Evolutionary conservation across 2,329 filamentous ascomycete genomes (phyloP).

Genomic region (Colletotrichum cordylinicola): DNA sequence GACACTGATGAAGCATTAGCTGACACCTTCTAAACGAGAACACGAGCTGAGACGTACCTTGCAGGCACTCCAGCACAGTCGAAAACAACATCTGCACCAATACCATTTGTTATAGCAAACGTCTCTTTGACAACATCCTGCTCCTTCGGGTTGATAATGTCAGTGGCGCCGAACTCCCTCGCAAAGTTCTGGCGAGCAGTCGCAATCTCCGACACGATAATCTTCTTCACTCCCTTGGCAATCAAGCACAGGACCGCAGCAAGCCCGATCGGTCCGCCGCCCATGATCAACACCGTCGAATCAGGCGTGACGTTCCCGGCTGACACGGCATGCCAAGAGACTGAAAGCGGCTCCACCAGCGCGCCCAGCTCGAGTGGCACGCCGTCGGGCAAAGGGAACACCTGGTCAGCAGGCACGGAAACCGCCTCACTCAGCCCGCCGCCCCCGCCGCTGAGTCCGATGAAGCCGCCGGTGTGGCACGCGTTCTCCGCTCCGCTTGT

Average conservation of each 20-base stretch:
- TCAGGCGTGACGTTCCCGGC: slow-evolving; percentile 36
- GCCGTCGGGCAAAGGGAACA: slow-evolving; percentile 54
- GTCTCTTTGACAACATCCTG: slow-evolving; percentile 23
- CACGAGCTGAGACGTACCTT: not conserved
- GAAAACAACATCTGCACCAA: slow-evolving; percentile 25
- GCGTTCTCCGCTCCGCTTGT: slow-evolving; percentile 38
- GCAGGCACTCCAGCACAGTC: slow-evolving; percentile 30
- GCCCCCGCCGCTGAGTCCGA: slow-evolving; percentile 45
- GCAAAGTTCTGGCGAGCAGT: slow-evolving; percentile 56
- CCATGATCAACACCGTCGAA: slow-evolving; percentile 59
- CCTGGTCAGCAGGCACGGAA: slow-evolving; percentile 50
- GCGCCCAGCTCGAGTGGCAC: slow-evolving; percentile 60
- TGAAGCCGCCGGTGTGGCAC: slow-evolving; percentile 48
- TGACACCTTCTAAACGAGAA: rapidly evolving
- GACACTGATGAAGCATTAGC: not conserved
- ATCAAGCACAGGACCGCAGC: slow-evolving; percentile 64
- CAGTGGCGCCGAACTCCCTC: slow-evolving; percentile 54
- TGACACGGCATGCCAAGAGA: slow-evolving; percentile 67
- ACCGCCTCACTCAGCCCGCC: slow-evolving; percentile 61
- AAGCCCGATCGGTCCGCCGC: slow-evolving; percentile 68
- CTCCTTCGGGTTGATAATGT: slow-evolving; percentile 19
- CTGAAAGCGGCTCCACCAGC: slow-evolving; percentile 66
- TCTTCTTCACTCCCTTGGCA: slow-evolving; percentile 54
- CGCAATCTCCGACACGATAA: slow-evolving; percentile 64
- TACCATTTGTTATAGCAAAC: slow-evolving; percentile 21